Base-by-base conservation (phyloP, 257 asterid genomes). In the Solanum medicagineum region DNA sequence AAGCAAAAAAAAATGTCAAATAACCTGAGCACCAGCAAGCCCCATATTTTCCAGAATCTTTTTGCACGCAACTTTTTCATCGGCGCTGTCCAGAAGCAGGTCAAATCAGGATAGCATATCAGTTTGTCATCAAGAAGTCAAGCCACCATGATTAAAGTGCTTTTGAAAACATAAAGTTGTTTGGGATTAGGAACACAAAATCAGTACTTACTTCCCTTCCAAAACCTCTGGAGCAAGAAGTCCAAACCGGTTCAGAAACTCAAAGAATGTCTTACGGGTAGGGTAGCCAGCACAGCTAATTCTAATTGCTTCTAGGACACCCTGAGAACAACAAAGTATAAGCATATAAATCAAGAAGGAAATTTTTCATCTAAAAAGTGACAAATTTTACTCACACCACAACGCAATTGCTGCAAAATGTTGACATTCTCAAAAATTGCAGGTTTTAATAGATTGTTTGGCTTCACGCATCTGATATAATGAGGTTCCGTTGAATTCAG, bases 261-360 rank as follows among this genome's bases (percentile, higher is more conserved):
- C 99, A 87, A 86, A 90, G 85, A 96, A 96, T 87, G 99, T 89
- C 94, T 93, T 96, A 53, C 98, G 96, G 75, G 99, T 96, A 79
- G 99, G 99, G 89, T 96, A 96, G 83, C 99, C 99, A 40, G 99
- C 98, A 91, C 98, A 94, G 88, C 99, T 96, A 85, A 96, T 94
- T 90, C 99, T 94, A 87, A 95, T 95, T 63, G 98, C 99, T 88
- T 95, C 86, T 13, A 84, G 86, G 60, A 84, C 86, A 49, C 86
- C 86, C 86, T 84, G 82, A 70, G 82, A 54, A 15, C 44, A 69
- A 36, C 29, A 70, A 32, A 36, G 32, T 54, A 22, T 60, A 84
- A 22, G 44, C 22, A 44, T 29, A 17, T 16, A 44, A 57, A n/a
- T 69, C 54, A 53, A 84, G 79, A 71, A 83, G 9, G 42, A 69